Evolutionary conservation across 768 basidiomycete genomes (phyloP).

Genomic region (Trametes meyenii): DNA sequence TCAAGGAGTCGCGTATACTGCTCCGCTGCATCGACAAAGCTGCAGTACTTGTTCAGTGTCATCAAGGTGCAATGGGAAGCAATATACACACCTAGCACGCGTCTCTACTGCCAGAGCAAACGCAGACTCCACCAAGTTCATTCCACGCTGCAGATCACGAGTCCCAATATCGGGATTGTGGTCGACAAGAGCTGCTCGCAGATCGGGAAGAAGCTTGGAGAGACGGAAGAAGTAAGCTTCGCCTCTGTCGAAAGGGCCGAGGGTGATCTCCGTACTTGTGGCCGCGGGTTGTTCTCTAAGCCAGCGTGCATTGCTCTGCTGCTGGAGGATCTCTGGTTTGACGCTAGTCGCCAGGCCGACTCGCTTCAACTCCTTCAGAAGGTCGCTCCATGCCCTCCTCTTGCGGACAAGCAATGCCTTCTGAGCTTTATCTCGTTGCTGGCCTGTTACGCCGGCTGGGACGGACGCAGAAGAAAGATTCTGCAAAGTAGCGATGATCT

Average conservation of each 20-base stretch:
- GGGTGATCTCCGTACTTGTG: background rate
- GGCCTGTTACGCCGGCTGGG: constrained; percentile 45
- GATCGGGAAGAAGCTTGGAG: constrained; percentile 60
- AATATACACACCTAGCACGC: constrained; percentile 59
- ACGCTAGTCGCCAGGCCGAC: constrained; percentile 74
- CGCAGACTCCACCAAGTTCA: constrained; percentile 77
- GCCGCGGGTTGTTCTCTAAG: constrained; percentile 57
- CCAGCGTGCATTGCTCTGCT: constrained; percentile 59
- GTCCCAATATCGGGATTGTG: constrained; percentile 86
- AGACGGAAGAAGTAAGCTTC: constrained; percentile 71
- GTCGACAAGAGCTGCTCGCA: constrained; percentile 60
- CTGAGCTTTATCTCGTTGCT: constrained; percentile 60
- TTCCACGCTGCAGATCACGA: constrained; percentile 82
- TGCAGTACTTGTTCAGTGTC: constrained; percentile 30
- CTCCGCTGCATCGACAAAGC: constrained; percentile 8
- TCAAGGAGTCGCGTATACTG: constrained; percentile 11
- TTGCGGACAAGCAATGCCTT: constrained; percentile 83
- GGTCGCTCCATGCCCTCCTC: constrained; percentile 87
- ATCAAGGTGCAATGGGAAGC: constrained; percentile 29
- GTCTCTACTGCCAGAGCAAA: constrained; percentile 67
- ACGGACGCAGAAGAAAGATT: constrained; percentile 53
- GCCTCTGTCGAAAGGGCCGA: constrained; percentile 40
- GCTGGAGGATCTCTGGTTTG: constrained; percentile 67
- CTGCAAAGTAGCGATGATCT: constrained; percentile 65
- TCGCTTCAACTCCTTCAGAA: constrained; percentile 85